Base-by-base conservation (phyloP, 768 basidiomycete species). In the Lactifluus piperatus region DNA sequence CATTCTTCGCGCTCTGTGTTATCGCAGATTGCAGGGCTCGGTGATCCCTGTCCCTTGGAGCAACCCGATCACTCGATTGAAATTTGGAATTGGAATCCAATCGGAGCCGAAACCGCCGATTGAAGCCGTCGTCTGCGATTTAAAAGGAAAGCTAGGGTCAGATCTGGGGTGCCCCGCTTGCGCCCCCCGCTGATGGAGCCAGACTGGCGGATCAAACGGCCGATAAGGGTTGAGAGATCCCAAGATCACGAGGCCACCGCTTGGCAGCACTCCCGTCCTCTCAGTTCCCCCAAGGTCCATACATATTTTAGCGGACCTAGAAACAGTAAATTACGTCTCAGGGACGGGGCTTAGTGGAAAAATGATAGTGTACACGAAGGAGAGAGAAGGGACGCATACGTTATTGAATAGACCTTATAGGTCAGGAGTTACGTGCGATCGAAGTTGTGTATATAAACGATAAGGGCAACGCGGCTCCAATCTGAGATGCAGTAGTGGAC, bases 191-290 rank as follows among this genome's bases (percentile, higher is more conserved):
- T 32, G 18, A 49, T 43, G 53, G 58, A 55, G 58, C 58, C 58
- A 51, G 48, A 29, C 10, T 51, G 14, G n/a, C 32, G 60, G 60
- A n/a, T 41, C 13, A 39, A 27, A 13, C 27, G 36, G 51, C 11
- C 60, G 60, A 61, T 61, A 61, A 61, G 60, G 50, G 54, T 61
- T 14, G 22, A 30, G 29, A 61, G 60, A 61, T 61, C 48, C 55
- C 20, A 37, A 9, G 43, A 56, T 56, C 60, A 61, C 60, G 60
- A 36, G 60, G 54, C 54, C 58, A 54, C 51, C 44, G 27, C 22
- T 37, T 37, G 11, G 44, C 52, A 55, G 30, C 51, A 24, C 34
- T 37, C 60, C 60, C 50, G 54, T n/a, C 30, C n/a, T 14, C 18
- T 36, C 48, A 14, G 20, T 36, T 41, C 29, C 43, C 18, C 47